A percentile compares a stretch with the other conserved stretches of the same genome.
Evolutionary conservation across 208 protist species (phyloP).

Genomic region (Acanthamoeba comandoni): DNA sequence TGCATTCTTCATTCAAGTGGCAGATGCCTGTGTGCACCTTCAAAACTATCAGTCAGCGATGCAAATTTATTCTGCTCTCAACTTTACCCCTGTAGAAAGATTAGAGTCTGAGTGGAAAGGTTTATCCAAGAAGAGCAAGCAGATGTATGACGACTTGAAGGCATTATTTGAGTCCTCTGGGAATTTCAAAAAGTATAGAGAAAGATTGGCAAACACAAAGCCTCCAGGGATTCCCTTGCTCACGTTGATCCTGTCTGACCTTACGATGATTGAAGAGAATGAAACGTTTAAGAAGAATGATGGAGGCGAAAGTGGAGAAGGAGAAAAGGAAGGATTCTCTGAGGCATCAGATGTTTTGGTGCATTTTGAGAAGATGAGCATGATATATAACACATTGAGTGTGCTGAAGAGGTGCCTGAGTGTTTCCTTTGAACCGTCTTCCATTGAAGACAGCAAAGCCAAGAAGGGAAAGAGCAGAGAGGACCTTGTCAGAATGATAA

Average conservation of each 20-base stretch:
- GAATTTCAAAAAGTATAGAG: constrained; percentile 71
- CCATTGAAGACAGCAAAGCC: constrained; percentile 1
- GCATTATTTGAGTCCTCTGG: constrained; percentile 38
- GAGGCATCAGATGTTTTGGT: not conserved
- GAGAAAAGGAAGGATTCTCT: constrained; percentile 33
- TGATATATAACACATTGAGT: constrained; percentile 68
- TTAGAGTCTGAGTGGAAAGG: constrained; percentile 42
- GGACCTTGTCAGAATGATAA: constrained; percentile 54
- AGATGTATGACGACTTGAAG: constrained; percentile 54
- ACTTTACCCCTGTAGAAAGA: constrained; percentile 57
- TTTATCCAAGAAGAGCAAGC: constrained; percentile 52
- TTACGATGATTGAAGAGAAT: constrained; percentile 76
- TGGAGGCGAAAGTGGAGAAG: not conserved
- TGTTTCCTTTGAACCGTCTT: constrained; percentile 13
- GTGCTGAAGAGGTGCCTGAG: constrained; percentile 53
- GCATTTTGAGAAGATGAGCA: constrained; percentile 75
- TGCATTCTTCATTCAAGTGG: constrained; percentile 40
- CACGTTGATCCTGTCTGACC: constrained; percentile 67
- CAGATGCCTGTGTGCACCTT: constrained; percentile 47
- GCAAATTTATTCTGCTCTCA: constrained; percentile 66
- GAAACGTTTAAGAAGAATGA: not conserved
- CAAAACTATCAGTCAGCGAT: constrained; percentile 73
- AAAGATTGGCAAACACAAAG: constrained; percentile 25
- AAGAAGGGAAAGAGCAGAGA: constrained; percentile 6
- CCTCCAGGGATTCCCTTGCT: constrained; percentile 69